Evolutionary conservation across 306 rosid species (phyloP).

Genomic region (Luffa aegyptiaca): DNA sequence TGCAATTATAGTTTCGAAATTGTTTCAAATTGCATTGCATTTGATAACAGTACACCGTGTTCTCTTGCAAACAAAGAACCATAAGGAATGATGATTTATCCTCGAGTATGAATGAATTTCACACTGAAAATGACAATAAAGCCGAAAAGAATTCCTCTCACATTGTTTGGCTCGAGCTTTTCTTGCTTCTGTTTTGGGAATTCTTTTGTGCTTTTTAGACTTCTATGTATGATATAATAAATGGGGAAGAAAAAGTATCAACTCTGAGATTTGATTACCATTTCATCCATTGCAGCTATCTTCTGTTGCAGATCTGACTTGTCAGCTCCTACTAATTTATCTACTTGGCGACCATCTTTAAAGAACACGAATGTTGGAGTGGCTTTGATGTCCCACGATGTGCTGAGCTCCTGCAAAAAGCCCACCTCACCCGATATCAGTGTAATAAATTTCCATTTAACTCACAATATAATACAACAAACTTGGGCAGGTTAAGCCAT

Average conservation of each 20-base stretch:
- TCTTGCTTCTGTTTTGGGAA: background rate
- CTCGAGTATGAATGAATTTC: background rate
- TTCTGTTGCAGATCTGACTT: constrained; percentile 62
- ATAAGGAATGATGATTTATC: background rate
- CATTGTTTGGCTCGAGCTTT: background rate
- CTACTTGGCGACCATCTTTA: constrained; percentile 63
- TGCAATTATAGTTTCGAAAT: background rate
- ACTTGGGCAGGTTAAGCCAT: too few species aligned
- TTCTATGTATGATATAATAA: background rate
- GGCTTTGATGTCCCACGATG: constrained; percentile 73
- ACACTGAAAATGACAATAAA: background rate
- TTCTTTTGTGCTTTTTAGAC: background rate
- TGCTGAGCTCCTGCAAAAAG: constrained; percentile 54
- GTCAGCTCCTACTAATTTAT: constrained; percentile 77
- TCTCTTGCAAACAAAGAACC: background rate
- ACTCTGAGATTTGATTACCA: constrained; percentile 6
- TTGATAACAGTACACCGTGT: background rate
- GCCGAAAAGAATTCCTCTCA: background rate
- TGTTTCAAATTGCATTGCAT: background rate
- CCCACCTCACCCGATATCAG: background rate
- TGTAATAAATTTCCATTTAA: background rate
- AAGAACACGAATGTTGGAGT: constrained; percentile 83
- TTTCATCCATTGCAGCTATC: constrained; percentile 27
- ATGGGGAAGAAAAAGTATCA: background rate
- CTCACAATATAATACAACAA: background rate